Conservation (phyloP, 202 grass and related monocot species). For the Bolboschoenoplectus hybrid region DNA sequence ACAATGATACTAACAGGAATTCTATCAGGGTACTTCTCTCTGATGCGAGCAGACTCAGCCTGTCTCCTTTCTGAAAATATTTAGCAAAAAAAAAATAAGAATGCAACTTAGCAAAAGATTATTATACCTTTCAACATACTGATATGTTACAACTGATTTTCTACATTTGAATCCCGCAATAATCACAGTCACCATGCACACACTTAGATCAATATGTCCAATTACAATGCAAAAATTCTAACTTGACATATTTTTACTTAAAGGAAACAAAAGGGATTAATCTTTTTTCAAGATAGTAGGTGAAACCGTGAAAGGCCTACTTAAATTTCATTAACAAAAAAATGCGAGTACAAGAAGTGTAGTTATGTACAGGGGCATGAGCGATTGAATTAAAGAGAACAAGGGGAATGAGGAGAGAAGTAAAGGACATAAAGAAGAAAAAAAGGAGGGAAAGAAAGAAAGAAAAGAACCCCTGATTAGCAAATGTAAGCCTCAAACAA, state of each 20-base stretch:
- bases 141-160: neutral
- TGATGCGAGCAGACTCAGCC: constrained; percentile 76
- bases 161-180: neutral
- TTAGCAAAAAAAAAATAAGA: neutral
- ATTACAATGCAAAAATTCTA: neutral
- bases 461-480: neutral
- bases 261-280: neutral
- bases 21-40: constrained; percentile 87
- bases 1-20: constrained; percentile 60
- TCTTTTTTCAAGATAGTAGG: neutral
- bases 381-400: neutral
- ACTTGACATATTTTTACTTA: neutral
- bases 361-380: neutral
- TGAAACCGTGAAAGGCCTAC: neutral
- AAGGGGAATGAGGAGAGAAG: too few relatives aligned
- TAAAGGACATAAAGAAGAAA: neutral
- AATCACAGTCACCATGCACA: neutral
- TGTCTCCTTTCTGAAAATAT: constrained; percentile 77
- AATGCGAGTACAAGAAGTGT: neutral
- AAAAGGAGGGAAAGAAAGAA: neutral
- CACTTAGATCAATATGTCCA: neutral
- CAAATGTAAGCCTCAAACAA: neutral
- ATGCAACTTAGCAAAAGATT: neutral
- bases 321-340: neutral
- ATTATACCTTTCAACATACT: neutral